These are phyloP conservation scores for Diaporthe sp. DNA, from an alignment of 2,329 filamentous ascomycete genomes.

Conservation along the genomic window DNA sequence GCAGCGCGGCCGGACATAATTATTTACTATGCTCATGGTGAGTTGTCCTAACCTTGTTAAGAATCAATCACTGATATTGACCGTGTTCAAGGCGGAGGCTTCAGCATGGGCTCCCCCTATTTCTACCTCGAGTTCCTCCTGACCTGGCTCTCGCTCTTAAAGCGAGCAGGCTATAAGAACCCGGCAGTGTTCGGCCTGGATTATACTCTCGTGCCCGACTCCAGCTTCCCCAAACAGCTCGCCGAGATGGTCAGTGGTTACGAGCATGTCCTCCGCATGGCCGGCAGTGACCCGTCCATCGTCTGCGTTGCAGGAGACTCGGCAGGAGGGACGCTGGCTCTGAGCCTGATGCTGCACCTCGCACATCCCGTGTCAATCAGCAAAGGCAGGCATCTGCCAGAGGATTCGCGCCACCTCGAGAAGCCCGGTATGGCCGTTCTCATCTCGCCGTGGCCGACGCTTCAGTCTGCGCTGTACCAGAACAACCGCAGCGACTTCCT, in stretches of 20 bases:
- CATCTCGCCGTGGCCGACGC: conserved; percentile 84
- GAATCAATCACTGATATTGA: not conserved
- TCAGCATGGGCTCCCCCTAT: conserved; percentile 82
- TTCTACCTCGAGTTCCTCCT: conserved; percentile 90
- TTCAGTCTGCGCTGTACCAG: conserved; percentile 74
- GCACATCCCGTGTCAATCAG: conserved; percentile 47
- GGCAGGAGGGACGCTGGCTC: conserved; percentile 78
- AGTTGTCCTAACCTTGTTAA: conserved; percentile 35
- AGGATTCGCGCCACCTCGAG: conserved; percentile 43
- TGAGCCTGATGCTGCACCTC: conserved; percentile 78
- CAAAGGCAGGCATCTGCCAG: conserved; percentile 36
- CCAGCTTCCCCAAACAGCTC: conserved; percentile 78
- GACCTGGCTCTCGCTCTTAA: conserved; percentile 75
- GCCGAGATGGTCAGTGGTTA: conserved; percentile 78
- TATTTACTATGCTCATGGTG: conserved; percentile 85
- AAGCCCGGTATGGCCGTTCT: conserved; percentile 72
- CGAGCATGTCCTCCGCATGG: conserved; percentile 71
- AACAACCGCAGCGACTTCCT: conserved; percentile 82
- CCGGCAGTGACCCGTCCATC: conserved; percentile 63
- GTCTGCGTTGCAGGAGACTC: conserved; percentile 83
- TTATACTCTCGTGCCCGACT: conserved; percentile 82
- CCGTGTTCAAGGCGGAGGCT: conserved; percentile 73
- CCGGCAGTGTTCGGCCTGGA: conserved; percentile 84
- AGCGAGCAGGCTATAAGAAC: conserved; percentile 74
- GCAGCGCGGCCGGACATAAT: conserved; percentile 75